phyloP scores from a whole-genome alignment of 1,284 basidiomycete species.

The Melampsora larici-populina region DNA sequence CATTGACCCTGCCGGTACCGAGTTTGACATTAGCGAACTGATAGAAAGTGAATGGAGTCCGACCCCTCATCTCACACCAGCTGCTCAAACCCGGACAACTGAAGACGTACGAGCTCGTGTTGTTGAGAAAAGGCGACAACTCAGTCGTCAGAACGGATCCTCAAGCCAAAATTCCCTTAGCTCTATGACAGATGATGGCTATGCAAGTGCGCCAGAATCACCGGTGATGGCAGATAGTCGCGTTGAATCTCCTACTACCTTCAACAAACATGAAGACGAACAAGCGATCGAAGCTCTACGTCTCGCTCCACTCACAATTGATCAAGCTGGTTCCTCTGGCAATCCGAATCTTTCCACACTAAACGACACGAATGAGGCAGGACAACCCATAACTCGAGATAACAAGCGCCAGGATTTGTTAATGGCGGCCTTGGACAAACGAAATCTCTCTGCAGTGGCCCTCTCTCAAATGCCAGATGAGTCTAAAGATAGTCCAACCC shows the following conservation, averaged over 20 bases:
- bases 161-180: slow-evolving; percentile 44
- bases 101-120: slow-evolving; percentile 44
- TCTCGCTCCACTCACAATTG: slow-evolving; percentile 28
- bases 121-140: slow-evolving; percentile 1
- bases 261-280: slow-evolving; percentile 25
- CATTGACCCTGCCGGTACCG: slow-evolving; percentile 71
- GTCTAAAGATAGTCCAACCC: slow-evolving; percentile 61
- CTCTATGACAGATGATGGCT: slow-evolving; percentile 44
- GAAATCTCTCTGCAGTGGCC: slow-evolving; percentile 44
- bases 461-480: slow-evolving; percentile 2
- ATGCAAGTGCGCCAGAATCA: slow-evolving; percentile 43
- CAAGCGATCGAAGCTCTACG: slow-evolving; percentile 35
- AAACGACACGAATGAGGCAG: not conserved
- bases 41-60: slow-evolving; percentile 77
- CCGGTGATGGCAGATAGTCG: not conserved
- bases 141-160: slow-evolving; percentile 11
- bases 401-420: slow-evolving; percentile 31
- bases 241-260: slow-evolving; percentile 21
- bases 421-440: slow-evolving; percentile 49
- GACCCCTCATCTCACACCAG: not conserved
- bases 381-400: slow-evolving; percentile 40
- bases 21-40: slow-evolving; percentile 86
- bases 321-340: not conserved
- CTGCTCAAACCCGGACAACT: slow-evolving; percentile 48
- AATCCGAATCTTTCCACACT: not conserved